Base-by-base conservation (phyloP, 441 rosid species). In the Erodium texanum region DNA sequence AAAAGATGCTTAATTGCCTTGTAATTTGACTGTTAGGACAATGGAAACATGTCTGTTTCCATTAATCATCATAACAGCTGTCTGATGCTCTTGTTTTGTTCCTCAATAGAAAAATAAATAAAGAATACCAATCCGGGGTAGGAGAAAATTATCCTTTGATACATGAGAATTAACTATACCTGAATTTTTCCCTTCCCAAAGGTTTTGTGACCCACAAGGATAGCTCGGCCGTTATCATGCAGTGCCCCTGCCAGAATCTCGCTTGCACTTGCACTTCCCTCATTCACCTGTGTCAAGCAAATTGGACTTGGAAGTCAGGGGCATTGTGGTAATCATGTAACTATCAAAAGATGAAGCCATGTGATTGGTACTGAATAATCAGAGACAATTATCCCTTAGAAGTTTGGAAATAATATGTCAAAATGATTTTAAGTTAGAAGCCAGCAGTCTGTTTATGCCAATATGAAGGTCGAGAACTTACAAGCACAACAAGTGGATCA, bases 241-340 rank as follows among this genome's bases (percentile, higher is more conserved):
- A 92, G 76, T 5, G 98, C 96, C 65, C 95, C 85, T n/a, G 98
- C 98, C 79, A 92, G 67, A 71, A 92, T 89, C 85, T 92, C 98
- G 68, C 98, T 92, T 54, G 98, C 98, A 70, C 98, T 92, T 18
- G 93, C 98, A 78, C 96, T 92, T 76, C 92, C 89, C 73, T 87
- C 96, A 56, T 92, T 86, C 54, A 92, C 96, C 96, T 92, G 70
- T 80, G 72, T 71, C 58, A 64, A 62, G 8, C 32, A 24, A 62
- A 24, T 62, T 62, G 64, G n/a, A 24, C 14, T 14, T 24, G 64
- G 36, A 14, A 24, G 15, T 62, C 64, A 14, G 63, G 29, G n/a
- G 3, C 29, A 22, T 12, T 54, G 63, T 20, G 63, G 22, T 8
- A 11, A 23, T 59, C 19, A 14, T 59, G 32, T 23, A 59, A 59